Evolutionary conservation across 345 rosid genomes (phyloP).

Genomic region (Lepidium didymum): DNA sequence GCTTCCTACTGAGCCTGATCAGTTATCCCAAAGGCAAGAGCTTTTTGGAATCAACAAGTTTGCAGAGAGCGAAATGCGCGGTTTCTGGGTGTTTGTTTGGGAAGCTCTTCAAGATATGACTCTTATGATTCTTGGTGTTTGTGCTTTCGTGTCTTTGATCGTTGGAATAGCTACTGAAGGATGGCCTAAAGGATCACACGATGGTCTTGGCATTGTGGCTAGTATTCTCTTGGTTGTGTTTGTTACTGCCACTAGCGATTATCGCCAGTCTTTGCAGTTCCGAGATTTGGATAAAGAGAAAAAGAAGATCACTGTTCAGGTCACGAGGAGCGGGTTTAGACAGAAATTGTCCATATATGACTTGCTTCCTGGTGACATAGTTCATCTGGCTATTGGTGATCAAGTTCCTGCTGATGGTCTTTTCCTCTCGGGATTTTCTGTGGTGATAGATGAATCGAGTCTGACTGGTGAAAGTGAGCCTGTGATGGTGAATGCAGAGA

Average conservation of each 20-base stretch:
- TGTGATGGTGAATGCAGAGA: constrained; percentile 49
- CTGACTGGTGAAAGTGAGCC: constrained; percentile 95
- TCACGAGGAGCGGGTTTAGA: constrained; percentile 70
- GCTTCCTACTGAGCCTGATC: constrained; percentile 32
- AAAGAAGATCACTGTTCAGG: constrained; percentile 78
- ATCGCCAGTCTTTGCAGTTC: constrained; percentile 86
- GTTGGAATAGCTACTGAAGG: constrained; percentile 92
- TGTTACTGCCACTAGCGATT: constrained; percentile 83
- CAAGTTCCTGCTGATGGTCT: constrained; percentile 97
- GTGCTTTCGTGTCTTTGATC: constrained; percentile 81
- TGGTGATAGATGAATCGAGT: constrained; percentile 78
- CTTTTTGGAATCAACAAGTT: constrained; percentile 76
- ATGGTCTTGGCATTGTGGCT: constrained; percentile 87
- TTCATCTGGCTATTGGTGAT: constrained; percentile 84
- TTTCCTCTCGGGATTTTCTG: constrained; percentile 79
- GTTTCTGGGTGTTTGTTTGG: constrained; percentile 86
- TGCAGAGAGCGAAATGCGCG: constrained; percentile 53
- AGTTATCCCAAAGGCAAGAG: constrained; percentile 52
- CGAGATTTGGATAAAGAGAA: constrained; percentile 86
- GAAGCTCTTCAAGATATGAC: constrained; percentile 97
- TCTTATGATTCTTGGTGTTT: constrained; percentile 79
- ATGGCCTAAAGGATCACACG: constrained; percentile 93
- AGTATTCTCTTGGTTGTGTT: constrained; percentile 83
- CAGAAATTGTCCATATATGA: constrained; percentile 87
- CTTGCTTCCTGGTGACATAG: constrained; percentile 81